Percentiles rank a stretch among this genome's conserved stretches.
Conservation (phyloP, 1,284 basidiomycete species). For the Papiliotrema terrestris region DNA sequence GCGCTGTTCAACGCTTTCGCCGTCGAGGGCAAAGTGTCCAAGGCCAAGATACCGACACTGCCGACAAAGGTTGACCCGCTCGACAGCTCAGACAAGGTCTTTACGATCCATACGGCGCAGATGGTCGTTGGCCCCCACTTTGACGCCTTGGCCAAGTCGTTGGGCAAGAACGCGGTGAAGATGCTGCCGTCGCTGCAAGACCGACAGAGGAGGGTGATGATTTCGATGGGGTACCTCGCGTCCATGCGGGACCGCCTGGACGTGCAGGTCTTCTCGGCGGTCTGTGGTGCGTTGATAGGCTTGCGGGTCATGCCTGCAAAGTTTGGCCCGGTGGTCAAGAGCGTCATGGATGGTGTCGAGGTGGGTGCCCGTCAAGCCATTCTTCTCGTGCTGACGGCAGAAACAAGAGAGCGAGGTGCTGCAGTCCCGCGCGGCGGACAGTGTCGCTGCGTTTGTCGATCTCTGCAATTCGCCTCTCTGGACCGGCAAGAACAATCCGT, state of each 20-base stretch:
- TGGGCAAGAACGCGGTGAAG: conserved; percentile 69
- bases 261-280: conserved; percentile 78
- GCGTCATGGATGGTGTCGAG: conserved; percentile 97
- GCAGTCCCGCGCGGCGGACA: conserved; percentile 81
- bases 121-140: conserved; percentile 69
- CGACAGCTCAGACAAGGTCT: conserved; percentile 62
- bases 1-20: conserved; percentile 75
- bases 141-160: conserved; percentile 55
- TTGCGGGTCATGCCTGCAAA: conserved; percentile 82
- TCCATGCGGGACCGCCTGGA: conserved; percentile 85
- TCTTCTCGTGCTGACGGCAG: conserved; percentile 48
- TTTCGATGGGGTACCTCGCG: conserved; percentile 76
- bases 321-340: conserved; percentile 93
- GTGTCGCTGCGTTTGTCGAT: conserved; percentile 82
- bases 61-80: conserved; percentile 72
- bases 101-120: conserved; percentile 78
- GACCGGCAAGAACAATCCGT: conserved; percentile 56
- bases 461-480: conserved; percentile 69
- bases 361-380: conserved; percentile 50
- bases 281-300: conserved; percentile 86
- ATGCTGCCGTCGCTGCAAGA: conserved; percentile 73
- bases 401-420: conserved; percentile 86
- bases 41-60: conserved; percentile 72
- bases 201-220: conserved; percentile 66
- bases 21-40: conserved; percentile 78